Evolutionary conservation across 2,329 filamentous ascomycete genomes (phyloP).

Genomic region (Trichocomaceae sp.): DNA sequence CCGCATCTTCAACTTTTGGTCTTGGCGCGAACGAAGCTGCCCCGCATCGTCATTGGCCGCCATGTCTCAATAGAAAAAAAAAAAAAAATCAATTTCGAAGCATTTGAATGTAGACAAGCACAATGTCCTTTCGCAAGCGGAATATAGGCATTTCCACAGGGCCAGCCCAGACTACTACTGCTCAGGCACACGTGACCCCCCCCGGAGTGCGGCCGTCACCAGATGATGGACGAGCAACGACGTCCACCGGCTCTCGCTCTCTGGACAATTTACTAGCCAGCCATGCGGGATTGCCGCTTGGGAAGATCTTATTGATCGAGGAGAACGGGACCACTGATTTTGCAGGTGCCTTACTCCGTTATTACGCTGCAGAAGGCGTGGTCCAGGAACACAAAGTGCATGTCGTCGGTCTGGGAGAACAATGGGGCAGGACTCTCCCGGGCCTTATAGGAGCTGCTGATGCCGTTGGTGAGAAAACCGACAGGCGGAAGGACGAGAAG

Average conservation of each 20-base stretch:
- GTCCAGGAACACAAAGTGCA: slow-evolving; percentile 86
- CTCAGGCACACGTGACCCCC: slow-evolving; percentile 22
- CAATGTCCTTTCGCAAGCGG: slow-evolving; percentile 63
- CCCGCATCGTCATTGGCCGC: slow-evolving; percentile 12
- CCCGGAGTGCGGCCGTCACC: slow-evolving; percentile 73
- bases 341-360: slow-evolving; percentile 72
- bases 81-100: neutral
- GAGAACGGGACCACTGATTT: slow-evolving; percentile 95
- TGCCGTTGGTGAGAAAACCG: slow-evolving; percentile 38
- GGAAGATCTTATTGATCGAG: slow-evolving; percentile 71
- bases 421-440: slow-evolving; percentile 78
- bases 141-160: slow-evolving; percentile 52
- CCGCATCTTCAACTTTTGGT: slow-evolving; percentile 16
- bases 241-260: slow-evolving; percentile 82
- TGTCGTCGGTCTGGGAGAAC: slow-evolving; percentile 69
- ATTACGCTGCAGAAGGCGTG: slow-evolving; percentile 88
- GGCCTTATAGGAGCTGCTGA: slow-evolving; percentile 55
- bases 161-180: slow-evolving; percentile 24
- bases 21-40: slow-evolving; percentile 20
- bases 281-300: slow-evolving; percentile 76
- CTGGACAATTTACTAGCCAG: slow-evolving; percentile 80
- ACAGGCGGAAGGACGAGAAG: slow-evolving; percentile 54
- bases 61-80: neutral
- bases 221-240: slow-evolving; percentile 77
- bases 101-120: neutral